phyloP scores from a whole-genome alignment of 169 alveolate genomes.

The Plasmodium adleri region DNA sequence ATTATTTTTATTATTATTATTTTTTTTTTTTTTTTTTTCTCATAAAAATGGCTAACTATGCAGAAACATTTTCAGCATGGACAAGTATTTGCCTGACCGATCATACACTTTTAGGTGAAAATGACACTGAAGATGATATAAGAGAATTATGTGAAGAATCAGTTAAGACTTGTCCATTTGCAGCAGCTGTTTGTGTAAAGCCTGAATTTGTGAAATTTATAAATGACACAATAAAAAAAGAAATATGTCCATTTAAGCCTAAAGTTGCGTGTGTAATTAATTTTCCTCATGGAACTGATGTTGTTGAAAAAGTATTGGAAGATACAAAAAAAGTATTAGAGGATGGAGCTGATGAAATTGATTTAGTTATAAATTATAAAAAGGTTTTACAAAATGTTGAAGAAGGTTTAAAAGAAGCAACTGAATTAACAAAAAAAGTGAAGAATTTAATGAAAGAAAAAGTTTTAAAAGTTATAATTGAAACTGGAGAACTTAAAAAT shows the following conservation, averaged over 20 bases:
- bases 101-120: slow-evolving; percentile 73
- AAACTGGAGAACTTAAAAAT: slow-evolving; percentile 78
- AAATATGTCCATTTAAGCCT: slow-evolving; percentile 47
- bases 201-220: slow-evolving; percentile 78
- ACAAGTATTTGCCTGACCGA: slow-evolving; percentile 71
- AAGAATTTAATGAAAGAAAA: slow-evolving; percentile 33
- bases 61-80: slow-evolving; percentile 71
- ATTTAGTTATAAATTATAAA: slow-evolving; percentile 78
- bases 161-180: slow-evolving; percentile 54
- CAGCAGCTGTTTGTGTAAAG: slow-evolving; percentile 78
- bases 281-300: slow-evolving; percentile 79
- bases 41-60: slow-evolving; percentile 45
- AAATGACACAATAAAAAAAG: slow-evolving; percentile 47
- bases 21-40: neutral
- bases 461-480: slow-evolving; percentile 79
- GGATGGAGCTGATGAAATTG: slow-evolving; percentile 83
- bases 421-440: slow-evolving; percentile 21
- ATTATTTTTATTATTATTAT: neutral
- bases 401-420: slow-evolving; percentile 70
- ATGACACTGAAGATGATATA: slow-evolving; percentile 71
- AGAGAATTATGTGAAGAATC: slow-evolving; percentile 52
- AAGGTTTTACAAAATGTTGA: slow-evolving; percentile 29
- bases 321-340: slow-evolving; percentile 75
- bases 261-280: slow-evolving; percentile 79
- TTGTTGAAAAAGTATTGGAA: slow-evolving; percentile 51